These are phyloP conservation scores for Leucoagaricus sp. DNA, from an alignment of 1,284 basidiomycete genomes.

Conservation along the genomic window DNA sequence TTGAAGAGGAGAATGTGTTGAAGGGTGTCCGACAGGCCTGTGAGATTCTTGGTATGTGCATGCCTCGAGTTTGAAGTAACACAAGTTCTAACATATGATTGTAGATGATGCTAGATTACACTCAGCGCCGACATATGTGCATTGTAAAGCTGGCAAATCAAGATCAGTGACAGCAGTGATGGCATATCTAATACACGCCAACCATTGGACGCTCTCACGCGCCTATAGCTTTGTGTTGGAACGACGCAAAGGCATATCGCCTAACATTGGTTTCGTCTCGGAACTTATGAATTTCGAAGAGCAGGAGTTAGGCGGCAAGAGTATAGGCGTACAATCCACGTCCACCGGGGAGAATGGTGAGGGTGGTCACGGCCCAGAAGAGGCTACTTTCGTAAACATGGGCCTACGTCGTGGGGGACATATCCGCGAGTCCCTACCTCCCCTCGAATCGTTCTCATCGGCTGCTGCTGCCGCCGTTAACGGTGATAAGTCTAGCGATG, in stretches of 20 bases:
- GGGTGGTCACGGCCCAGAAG: conserved; percentile 7
- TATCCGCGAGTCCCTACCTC: conserved; percentile 78
- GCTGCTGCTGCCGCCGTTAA: background rate
- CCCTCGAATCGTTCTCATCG: conserved; percentile 31
- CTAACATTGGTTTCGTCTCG: conserved; percentile 97
- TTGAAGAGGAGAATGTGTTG: conserved; percentile 92
- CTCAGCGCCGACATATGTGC: conserved; percentile 89
- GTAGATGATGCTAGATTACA: conserved; percentile 89
- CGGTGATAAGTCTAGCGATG: background rate
- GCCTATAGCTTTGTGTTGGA: conserved; percentile 92
- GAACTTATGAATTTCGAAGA: conserved; percentile 98
- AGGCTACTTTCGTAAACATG: conserved; percentile 17
- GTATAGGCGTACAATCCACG: conserved; percentile 63
- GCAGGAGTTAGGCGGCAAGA: conserved; percentile 82
- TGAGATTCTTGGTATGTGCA: conserved; percentile 74
- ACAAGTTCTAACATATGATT: background rate
- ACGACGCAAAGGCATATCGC: conserved; percentile 89
- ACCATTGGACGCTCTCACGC: conserved; percentile 91
- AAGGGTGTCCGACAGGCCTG: conserved; percentile 84
- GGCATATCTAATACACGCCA: conserved; percentile 95
- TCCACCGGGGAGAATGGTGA: conserved; percentile 4
- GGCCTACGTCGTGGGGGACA: conserved; percentile 48
- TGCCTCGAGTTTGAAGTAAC: background rate
- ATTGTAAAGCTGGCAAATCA: conserved; percentile 96
- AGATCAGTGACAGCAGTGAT: conserved; percentile 97